Conservation (phyloP, 768 basidiomycete species). For the Scleroderma citrinum region DNA sequence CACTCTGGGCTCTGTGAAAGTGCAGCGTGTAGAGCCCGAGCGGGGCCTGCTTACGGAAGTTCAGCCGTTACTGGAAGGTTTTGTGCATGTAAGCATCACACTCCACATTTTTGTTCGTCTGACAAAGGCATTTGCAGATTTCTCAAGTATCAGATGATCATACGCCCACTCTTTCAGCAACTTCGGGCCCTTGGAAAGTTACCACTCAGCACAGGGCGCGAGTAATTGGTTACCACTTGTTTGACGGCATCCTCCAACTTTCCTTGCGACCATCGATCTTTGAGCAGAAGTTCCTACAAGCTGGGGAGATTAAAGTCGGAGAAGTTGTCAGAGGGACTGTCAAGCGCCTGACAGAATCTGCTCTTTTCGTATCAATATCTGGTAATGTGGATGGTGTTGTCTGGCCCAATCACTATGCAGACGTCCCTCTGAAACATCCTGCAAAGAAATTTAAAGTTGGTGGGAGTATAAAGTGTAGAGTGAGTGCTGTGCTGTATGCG, state of each 20-base stretch:
- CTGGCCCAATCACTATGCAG: conserved; percentile 94
- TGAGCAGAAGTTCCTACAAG: conserved; percentile 80
- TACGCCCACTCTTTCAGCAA: conserved; percentile 62
- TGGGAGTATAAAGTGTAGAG: conserved; percentile 76
- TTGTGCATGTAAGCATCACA: conserved; percentile 67
- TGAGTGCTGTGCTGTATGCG: conserved; percentile 31
- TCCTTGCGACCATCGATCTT: conserved; percentile 79
- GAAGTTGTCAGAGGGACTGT: conserved; percentile 83
- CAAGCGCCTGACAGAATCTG: conserved; percentile 75
- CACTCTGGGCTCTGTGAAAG: conserved; percentile 64
- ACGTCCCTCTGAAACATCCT: conserved; percentile 91
- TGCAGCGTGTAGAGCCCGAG: conserved; percentile 70
- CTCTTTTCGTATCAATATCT: conserved; percentile 79
- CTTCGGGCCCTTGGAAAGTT: conserved; percentile 75
- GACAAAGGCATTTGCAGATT: conserved; percentile 48
- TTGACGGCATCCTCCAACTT: conserved; percentile 88
- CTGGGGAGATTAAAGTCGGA: conserved; percentile 78
- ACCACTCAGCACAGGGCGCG: conserved; percentile 80
- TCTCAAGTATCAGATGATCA: conserved; percentile 92
- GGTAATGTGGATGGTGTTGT: conserved; percentile 89
- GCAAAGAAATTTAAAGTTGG: conserved; percentile 86
- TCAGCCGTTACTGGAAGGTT: conserved; percentile 60
- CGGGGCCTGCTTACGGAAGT: conserved; percentile 75
- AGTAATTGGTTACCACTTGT: conserved; percentile 75
- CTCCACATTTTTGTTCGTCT: conserved; percentile 3